These are phyloP conservation scores for Leavenworthia alabamica DNA, from an alignment of 345 rosid genomes.

Conservation along the genomic window DNA sequence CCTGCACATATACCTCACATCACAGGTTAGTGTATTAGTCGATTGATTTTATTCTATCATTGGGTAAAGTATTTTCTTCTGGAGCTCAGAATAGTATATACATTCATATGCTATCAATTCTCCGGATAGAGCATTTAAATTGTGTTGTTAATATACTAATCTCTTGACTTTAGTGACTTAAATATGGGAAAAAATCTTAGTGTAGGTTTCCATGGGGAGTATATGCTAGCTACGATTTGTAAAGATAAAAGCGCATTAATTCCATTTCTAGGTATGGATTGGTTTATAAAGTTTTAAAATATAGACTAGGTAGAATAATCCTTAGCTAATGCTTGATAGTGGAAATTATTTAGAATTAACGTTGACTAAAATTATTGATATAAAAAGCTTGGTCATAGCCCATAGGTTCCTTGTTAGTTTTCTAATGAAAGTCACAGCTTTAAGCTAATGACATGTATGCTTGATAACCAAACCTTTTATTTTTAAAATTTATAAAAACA, in stretches of 20 bases:
- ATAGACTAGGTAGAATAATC: constrained; percentile 22
- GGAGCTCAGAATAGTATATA: constrained; percentile 5
- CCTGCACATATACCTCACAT: constrained; percentile 7
- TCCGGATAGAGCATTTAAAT: constrained; percentile 14
- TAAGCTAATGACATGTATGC: constrained; percentile 23
- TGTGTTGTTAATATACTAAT: constrained; percentile 9
- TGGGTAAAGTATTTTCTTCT: neutral
- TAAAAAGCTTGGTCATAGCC: constrained; percentile 14
- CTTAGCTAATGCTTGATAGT: constrained; percentile 13
- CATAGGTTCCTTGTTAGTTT: constrained; percentile 15
- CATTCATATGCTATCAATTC: constrained; percentile 8
- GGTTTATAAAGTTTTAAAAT: constrained; percentile 4
- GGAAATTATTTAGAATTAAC: constrained; percentile 10
- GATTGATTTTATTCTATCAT: neutral
- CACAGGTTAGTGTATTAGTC: constrained; percentile 13
- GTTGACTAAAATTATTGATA: neutral
- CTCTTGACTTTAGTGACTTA: constrained; percentile 13
- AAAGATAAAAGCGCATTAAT: constrained; percentile 4
- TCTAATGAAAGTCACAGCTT: constrained; percentile 21
- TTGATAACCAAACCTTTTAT: constrained; percentile 22
- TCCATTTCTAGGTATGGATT: constrained; percentile 8
- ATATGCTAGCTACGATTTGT: constrained; percentile 22
- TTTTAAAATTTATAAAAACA: neutral
- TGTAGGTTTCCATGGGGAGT: constrained; percentile 20
- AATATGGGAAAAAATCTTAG: neutral